phyloP scores from a whole-genome alignment of 495 filamentous ascomycete genomes.

The Cercophora newfieldiana region DNA sequence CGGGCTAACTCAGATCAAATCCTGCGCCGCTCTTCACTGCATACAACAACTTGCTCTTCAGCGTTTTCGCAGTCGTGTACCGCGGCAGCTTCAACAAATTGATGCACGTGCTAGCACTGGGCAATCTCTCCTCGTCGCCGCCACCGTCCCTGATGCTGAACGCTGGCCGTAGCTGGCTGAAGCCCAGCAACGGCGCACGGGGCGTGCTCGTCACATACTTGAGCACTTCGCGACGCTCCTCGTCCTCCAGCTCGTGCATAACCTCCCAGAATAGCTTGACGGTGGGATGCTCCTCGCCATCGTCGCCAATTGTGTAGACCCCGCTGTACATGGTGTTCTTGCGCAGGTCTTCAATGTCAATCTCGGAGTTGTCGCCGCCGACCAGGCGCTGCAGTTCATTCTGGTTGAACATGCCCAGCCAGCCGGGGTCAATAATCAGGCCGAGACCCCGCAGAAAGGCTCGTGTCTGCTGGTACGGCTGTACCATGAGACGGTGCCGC shows the following conservation, averaged over 20 bases:
- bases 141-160: constrained; percentile 93
- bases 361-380: constrained; percentile 78
- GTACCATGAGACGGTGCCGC: constrained; percentile 76
- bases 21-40: constrained; percentile 89
- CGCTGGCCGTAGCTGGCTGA: constrained; percentile 76
- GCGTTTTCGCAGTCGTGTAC: constrained; percentile 60
- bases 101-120: constrained; percentile 95
- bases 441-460: constrained; percentile 85
- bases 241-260: constrained; percentile 71
- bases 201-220: constrained; percentile 96
- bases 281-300: constrained; percentile 80
- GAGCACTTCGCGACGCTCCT: constrained; percentile 78
- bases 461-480: constrained; percentile 74
- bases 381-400: constrained; percentile 89
- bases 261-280: constrained; percentile 91
- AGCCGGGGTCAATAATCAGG: constrained; percentile 84
- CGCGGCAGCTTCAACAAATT: constrained; percentile 92
- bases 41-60: constrained; percentile 83
- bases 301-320: constrained; percentile 82
- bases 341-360: constrained; percentile 86
- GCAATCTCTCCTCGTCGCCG: constrained; percentile 72
- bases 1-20: constrained; percentile 79
- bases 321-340: constrained; percentile 85
- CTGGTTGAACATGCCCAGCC: constrained; percentile 99
- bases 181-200: constrained; percentile 87